Base-by-base conservation (phyloP, 805 yeast species). In the Myxozyma monticola region DNA sequence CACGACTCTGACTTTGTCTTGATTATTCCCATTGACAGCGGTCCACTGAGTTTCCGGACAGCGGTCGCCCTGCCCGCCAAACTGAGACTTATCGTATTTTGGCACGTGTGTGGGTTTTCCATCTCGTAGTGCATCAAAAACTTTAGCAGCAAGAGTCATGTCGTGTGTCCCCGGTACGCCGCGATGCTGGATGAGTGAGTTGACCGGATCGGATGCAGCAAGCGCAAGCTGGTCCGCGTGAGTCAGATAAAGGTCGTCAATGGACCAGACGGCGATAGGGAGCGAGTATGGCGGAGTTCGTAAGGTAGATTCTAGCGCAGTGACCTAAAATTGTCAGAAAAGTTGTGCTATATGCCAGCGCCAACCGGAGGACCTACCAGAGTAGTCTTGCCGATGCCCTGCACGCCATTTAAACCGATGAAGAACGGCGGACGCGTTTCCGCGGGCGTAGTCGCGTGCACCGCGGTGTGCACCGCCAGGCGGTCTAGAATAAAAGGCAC, bases 91-190 rank as follows among this genome's bases (percentile, higher is more conserved):
- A 63, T 91, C 96, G 67, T 89, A 93, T 6, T 65, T 58, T 1
- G 98, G 97, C 5, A 81, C 67, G 1, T 62, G 51, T 2, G 76
- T 63, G 2, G 60, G 60, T 0, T 54, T 42, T 37, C 56, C 45
- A 24, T 57, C 56, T 4, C 59, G 50, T 34, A 85, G 56, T 6
- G 50, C 45, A 8, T 20, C 6, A n/a, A 60, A 35, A 8, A 50
- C 40, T 4, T 75, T 65, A 5, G 56, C 39, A 17, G 65, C 64
- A 21, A 85, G 61, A 0, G 57, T 59, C 15, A 86, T 62, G 62
- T 91, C 97, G 65, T 91, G 99, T 0, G 98, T 91, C 0, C 97
- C 97, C 0, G 98, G 98, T 14, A 87, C 73, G 0, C 98, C 98
- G 22, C 98, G 71, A 2, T 96, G 96, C 51, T 74, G 77, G 15